Base-by-base conservation (phyloP, 2,329 filamentous ascomycete species). In the Exophiala lecanii-corni region DNA sequence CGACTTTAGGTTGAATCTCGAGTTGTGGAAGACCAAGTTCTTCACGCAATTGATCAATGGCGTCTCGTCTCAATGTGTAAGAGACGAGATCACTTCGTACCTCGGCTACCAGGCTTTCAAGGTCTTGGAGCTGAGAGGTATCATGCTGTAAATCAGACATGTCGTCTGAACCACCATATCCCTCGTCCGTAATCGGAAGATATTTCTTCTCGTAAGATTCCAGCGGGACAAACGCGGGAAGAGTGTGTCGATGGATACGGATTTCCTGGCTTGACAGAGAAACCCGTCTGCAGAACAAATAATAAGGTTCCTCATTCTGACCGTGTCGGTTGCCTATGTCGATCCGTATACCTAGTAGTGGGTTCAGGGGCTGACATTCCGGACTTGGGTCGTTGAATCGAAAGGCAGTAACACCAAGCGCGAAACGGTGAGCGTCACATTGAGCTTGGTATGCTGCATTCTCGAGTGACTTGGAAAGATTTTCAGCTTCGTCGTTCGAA, bases 351-450 rank as follows among this genome's bases (percentile, higher is more conserved):
- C 68, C 68, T 2, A 71, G 53, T 1, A 71, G 54, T 6, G 47
- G 44, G 25, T 50, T 50, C 18, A 40, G 39, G 26, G 60, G 59
- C 13, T 54, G 51, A 3, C 51, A 41, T 5, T 57, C 53, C 2
- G 68, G 64, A 0, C 63, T 63, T 2, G 69, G 69, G 39, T 72
- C 68, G 38, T 59, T 62, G 53, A 70, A 72, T 3, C 68, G 67
- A 43, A 72, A 72, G 2, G 66, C 57, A 1, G 68, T 72, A 9
- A 64, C 59, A 4, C 67, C 66, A 54, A 69, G 69, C 3, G 64
- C 65, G 35, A 71, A 59, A 23, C 67, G 66, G 55, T 71, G 59
- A 50, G 67, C 59, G 41, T 71, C 71, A 3, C 58, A 54, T 41
- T 61, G 48, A 21, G 57, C 47, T 47, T 68, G 65, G 30, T 56